Conservation (phyloP, 768 basidiomycete genomes). For the Boletus sp. region DNA sequence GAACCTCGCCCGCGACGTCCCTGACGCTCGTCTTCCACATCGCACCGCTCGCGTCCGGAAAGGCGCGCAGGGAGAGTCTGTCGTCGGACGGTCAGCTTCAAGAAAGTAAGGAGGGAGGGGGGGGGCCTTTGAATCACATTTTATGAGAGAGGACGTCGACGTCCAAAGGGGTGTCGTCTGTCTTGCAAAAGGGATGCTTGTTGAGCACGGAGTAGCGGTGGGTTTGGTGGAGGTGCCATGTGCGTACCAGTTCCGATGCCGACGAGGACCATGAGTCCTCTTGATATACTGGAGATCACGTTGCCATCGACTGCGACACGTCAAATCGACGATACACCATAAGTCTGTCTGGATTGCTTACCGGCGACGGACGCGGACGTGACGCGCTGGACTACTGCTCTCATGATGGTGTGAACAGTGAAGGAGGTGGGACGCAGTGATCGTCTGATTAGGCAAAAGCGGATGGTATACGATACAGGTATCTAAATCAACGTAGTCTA, state of each 20-base stretch:
- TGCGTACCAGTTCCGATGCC: conserved; percentile 78
- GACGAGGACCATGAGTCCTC: conserved; percentile 86
- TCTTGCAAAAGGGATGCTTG: conserved; percentile 24
- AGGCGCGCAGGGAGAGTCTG: conserved; percentile 73
- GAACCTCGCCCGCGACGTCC: conserved; percentile 85
- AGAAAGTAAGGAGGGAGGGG: conserved; percentile 1
- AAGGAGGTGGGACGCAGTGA: no score
- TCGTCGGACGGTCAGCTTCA: background rate
- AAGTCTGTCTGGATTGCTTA: conserved; percentile 28
- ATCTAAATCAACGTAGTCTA: background rate
- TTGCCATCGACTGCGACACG: conserved; percentile 67
- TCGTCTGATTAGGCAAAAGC: background rate
- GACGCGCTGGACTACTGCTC: conserved; percentile 84
- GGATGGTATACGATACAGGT: background rate
- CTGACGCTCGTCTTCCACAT: conserved; percentile 90
- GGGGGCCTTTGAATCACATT: conserved; percentile 50
- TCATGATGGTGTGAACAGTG: conserved; percentile 47
- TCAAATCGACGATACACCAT: background rate
- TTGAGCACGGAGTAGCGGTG: background rate
- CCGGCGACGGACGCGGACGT: conserved; percentile 83
- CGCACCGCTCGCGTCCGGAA: conserved; percentile 56
- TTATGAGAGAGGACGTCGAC: conserved; percentile 74
- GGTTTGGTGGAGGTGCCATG: background rate
- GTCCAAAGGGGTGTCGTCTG: conserved; percentile 82
- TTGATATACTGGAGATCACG: conserved; percentile 77